Conservation (phyloP, 495 filamentous ascomycete genomes). For the Penicillium cataractarum region DNA sequence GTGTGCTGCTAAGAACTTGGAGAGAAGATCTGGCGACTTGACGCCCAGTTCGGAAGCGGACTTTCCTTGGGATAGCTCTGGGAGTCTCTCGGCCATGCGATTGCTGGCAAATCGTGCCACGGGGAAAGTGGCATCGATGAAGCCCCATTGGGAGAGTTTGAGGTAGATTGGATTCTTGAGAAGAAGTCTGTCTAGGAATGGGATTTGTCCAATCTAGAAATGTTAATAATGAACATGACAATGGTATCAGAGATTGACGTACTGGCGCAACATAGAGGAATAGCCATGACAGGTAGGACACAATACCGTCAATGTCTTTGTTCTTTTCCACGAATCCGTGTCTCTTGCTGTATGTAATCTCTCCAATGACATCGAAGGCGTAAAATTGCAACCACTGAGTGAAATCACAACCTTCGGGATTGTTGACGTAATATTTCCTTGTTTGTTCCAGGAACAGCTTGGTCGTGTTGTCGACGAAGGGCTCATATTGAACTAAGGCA, state of each 20-base stretch:
- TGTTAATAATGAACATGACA: not conserved
- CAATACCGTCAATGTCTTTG: constrained; percentile 58
- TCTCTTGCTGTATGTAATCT: constrained; percentile 63
- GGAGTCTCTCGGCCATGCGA: constrained; percentile 47
- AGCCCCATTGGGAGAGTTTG: constrained; percentile 21
- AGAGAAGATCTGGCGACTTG: constrained; percentile 40
- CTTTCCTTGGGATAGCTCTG: constrained; percentile 17
- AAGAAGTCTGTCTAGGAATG: constrained; percentile 35
- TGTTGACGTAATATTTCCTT: constrained; percentile 57
- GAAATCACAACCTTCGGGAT: constrained; percentile 59
- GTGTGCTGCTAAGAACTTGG: constrained; percentile 50
- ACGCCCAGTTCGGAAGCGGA: constrained; percentile 38
- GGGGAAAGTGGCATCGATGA: constrained; percentile 19
- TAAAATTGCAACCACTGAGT: constrained; percentile 77
- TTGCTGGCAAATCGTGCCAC: constrained; percentile 31
- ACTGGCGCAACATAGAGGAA: constrained; percentile 49
- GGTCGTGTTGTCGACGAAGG: constrained; percentile 54
- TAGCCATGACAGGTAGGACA: constrained; percentile 45
- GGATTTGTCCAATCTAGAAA: constrained; percentile 36
- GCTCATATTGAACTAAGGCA: constrained; percentile 72
- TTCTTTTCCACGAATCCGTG: constrained; percentile 66
- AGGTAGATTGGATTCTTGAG: constrained; percentile 36
- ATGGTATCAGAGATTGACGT: constrained; percentile 27
- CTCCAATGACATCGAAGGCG: constrained; percentile 75
- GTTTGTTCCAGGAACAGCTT: constrained; percentile 53